Evolutionary conservation across 2,329 filamentous ascomycete species (phyloP).

Genomic region (Elsinoe fawcettii): DNA sequence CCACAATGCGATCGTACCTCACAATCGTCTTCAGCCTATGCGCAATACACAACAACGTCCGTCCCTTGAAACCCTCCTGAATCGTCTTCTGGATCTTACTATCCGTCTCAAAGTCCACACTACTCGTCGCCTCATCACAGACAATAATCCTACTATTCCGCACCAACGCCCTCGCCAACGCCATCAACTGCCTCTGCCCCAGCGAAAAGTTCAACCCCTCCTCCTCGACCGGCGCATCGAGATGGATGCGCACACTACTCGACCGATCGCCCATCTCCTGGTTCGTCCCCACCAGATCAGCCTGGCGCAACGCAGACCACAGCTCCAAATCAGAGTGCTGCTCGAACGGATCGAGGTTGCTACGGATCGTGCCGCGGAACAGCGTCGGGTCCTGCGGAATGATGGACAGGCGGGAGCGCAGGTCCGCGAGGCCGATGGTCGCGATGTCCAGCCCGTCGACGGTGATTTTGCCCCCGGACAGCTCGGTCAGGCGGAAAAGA

Average conservation of each 20-base stretch:
- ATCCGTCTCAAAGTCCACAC: slow-evolving; percentile 93
- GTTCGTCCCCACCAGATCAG: slow-evolving; percentile 58
- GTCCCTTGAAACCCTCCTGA: slow-evolving; percentile 72
- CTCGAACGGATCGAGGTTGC: slow-evolving; percentile 72
- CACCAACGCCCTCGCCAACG: slow-evolving; percentile 81
- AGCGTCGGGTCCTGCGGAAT: slow-evolving; percentile 80
- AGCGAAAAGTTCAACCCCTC: slow-evolving; percentile 95
- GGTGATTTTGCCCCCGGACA: slow-evolving; percentile 40
- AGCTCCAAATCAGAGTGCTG: slow-evolving; percentile 71
- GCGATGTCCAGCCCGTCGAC: slow-evolving; percentile 53
- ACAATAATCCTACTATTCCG: slow-evolving; percentile 85
- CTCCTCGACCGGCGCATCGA: slow-evolving; percentile 82
- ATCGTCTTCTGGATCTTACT: slow-evolving; percentile 91
- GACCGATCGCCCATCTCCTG: slow-evolving; percentile 35
- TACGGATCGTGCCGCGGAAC: slow-evolving; percentile 71
- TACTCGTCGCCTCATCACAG: slow-evolving; percentile 91
- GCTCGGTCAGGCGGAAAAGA: slow-evolving; percentile 61
- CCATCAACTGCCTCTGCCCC: slow-evolving; percentile 92
- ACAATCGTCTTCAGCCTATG: slow-evolving; percentile 89
- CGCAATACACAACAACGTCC: slow-evolving; percentile 85
- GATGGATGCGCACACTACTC: slow-evolving; percentile 57
- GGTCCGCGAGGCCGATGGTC: slow-evolving; percentile 64
- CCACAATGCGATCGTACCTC: slow-evolving; percentile 82
- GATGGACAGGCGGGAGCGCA: slow-evolving; percentile 65
- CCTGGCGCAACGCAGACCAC: slow-evolving; percentile 69